A percentile compares a stretch with the other conserved stretches of the same genome.
Evolutionary conservation across 2,329 filamentous ascomycete species (phyloP).

Genomic region (Fusarium sp.): DNA sequence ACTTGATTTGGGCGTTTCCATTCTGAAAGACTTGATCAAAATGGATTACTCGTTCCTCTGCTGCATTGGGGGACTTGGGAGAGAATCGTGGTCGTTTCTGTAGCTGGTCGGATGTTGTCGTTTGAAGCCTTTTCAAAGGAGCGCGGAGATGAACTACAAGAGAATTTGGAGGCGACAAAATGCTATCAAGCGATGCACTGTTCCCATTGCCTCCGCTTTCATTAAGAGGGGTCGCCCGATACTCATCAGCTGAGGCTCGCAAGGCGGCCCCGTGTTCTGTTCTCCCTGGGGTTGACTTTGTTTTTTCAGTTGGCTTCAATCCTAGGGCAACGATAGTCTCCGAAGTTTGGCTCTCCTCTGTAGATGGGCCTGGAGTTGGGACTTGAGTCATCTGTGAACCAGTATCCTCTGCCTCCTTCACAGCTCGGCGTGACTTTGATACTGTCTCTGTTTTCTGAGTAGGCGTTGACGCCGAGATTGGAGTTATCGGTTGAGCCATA

Average conservation of each 20-base stretch:
- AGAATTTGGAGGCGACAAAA: rapidly evolving
- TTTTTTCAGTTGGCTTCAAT: rapidly evolving
- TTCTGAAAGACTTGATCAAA: conserved; percentile 23
- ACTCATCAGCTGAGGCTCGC: rapidly evolving
- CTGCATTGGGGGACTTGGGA: rapidly evolving
- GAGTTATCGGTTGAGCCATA: rapidly evolving
- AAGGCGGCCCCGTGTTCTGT: rapidly evolving
- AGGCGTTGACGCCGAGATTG: too few relatives aligned
- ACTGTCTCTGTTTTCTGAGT: rapidly evolving
- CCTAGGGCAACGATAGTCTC: rapidly evolving
- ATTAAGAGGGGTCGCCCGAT: rapidly evolving
- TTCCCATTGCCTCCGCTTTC: neutral
- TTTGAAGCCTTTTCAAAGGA: rapidly evolving
- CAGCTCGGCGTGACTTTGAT: rapidly evolving
- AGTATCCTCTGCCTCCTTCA: rapidly evolving
- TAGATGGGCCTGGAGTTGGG: rapidly evolving
- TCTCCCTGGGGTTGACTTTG: rapidly evolving
- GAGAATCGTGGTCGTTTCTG: neutral
- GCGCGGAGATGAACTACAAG: rapidly evolving
- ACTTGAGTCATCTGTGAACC: rapidly evolving
- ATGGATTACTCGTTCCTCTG: neutral
- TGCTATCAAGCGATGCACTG: neutral
- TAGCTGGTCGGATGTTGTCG: rapidly evolving
- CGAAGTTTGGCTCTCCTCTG: neutral
- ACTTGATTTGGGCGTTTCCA: conserved; percentile 5